These are phyloP conservation scores for Saksenaea vasiformis DNA, from an alignment of 371 early-diverging fungal species.

Conservation along the genomic window DNA sequence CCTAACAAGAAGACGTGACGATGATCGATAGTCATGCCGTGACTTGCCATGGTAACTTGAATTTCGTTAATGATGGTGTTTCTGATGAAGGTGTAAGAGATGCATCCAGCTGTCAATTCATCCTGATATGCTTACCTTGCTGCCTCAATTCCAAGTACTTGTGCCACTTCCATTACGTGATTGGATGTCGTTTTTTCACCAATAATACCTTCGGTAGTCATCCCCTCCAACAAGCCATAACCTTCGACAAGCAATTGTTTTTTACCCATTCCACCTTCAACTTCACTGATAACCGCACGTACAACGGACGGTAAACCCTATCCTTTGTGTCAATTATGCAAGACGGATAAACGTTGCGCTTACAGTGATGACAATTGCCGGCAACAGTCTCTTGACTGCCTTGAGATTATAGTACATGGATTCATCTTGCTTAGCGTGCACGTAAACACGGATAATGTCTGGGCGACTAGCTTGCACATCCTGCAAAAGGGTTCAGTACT, in stretches of 20 bases:
- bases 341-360: not conserved
- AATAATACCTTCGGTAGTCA: constrained; percentile 87
- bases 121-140: constrained; percentile 55
- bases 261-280: constrained; percentile 56
- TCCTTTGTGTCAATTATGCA: not conserved
- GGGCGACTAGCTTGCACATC: constrained; percentile 77
- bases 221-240: constrained; percentile 89
- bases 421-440: constrained; percentile 65
- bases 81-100: constrained; percentile 21
- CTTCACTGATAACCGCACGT: constrained; percentile 88
- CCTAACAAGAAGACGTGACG: constrained; percentile 98
- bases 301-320: constrained; percentile 83
- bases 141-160: constrained; percentile 98
- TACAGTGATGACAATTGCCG: constrained; percentile 77
- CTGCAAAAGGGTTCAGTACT: constrained; percentile 21
- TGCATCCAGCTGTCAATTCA: not conserved
- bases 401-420: constrained; percentile 79
- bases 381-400: constrained; percentile 80
- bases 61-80: constrained; percentile 88
- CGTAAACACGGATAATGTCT: constrained; percentile 76
- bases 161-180: constrained; percentile 92
- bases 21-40: constrained; percentile 97
- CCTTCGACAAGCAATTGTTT: constrained; percentile 92
- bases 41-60: constrained; percentile 82
- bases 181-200: constrained; percentile 86